These are phyloP conservation scores for Globisporangium solare DNA, from an alignment of 352 stramenopile species.

Conservation along the genomic window DNA sequence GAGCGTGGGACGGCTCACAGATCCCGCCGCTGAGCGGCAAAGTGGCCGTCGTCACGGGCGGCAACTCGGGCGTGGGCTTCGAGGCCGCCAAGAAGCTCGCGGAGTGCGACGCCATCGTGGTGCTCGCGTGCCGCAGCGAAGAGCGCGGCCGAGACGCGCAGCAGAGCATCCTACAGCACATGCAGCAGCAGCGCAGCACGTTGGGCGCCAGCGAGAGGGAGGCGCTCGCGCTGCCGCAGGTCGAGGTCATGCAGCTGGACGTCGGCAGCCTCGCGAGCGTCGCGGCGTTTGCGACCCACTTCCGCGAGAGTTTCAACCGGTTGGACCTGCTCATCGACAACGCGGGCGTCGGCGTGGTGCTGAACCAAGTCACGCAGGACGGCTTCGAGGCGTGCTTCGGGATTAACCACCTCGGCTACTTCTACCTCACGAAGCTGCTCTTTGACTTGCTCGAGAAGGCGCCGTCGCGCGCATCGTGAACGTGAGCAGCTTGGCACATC, in stretches of 20 bases:
- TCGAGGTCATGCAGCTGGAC: slow-evolving; percentile 24
- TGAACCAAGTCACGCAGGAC: slow-evolving; percentile 9
- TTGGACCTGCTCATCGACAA: slow-evolving; percentile 33
- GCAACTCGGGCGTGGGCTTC: slow-evolving; percentile 81
- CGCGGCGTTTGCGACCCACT: slow-evolving; percentile 13
- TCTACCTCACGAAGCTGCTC: slow-evolving; percentile 40
- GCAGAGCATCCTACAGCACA: slow-evolving; percentile 18
- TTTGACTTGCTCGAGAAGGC: slow-evolving; percentile 25
- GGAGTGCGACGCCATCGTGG: slow-evolving; percentile 49
- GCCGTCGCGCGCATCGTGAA: slow-evolving; percentile 32
- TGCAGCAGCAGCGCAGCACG: not conserved
- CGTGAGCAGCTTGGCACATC: slow-evolving; percentile 34
- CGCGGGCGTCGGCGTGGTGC: slow-evolving; percentile 20
- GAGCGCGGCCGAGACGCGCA: slow-evolving; percentile 22
- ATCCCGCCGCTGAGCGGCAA: slow-evolving; percentile 41
- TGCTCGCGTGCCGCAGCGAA: slow-evolving; percentile 74
- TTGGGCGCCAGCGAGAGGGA: slow-evolving; percentile 12
- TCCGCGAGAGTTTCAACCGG: slow-evolving; percentile 17
- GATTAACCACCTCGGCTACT: slow-evolving; percentile 50
- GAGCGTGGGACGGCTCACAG: slow-evolving; percentile 15
- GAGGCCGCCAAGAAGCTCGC: slow-evolving; percentile 61
- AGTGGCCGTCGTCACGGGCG: slow-evolving; percentile 78
- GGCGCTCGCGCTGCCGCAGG: slow-evolving; percentile 4
- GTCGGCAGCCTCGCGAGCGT: slow-evolving; percentile 19
- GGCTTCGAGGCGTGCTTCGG: slow-evolving; percentile 38